phyloP scores from a whole-genome alignment of 176 grass and related monocot species.

The Phoenix roebelenii region DNA sequence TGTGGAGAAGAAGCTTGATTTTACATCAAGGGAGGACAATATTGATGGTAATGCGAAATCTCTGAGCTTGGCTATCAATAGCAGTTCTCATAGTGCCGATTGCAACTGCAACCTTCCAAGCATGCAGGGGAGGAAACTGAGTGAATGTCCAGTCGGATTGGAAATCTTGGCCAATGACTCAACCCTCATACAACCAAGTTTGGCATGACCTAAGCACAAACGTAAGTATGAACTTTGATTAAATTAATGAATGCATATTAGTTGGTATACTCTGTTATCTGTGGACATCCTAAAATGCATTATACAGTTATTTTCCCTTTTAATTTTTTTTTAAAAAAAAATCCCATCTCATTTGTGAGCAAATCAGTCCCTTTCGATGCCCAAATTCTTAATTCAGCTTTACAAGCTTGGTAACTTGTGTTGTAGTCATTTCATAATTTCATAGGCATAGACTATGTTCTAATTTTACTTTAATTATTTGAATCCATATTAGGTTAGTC shows the following conservation, averaged over 20 bases:
- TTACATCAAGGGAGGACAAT: constrained; percentile 38
- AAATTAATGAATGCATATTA: background rate
- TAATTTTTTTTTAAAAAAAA: too few species aligned
- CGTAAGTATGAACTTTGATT: constrained; percentile 29
- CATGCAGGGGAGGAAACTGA: constrained; percentile 24
- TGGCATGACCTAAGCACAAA: constrained; percentile 24
- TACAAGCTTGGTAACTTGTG: too few species aligned
- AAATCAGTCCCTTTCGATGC: too few species aligned
- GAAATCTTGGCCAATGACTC: constrained; percentile 26
- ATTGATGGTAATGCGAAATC: constrained; percentile 28
- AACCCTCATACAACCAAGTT: constrained; percentile 17
- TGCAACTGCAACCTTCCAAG: constrained; percentile 14
- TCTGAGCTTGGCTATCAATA: constrained; percentile 25
- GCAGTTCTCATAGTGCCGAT: constrained; percentile 26
- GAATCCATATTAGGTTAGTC: too few species aligned
- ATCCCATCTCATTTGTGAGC: too few species aligned
- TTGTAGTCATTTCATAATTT: too few species aligned
- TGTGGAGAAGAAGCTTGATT: constrained; percentile 84
- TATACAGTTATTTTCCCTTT: too few species aligned
- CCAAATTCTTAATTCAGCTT: too few species aligned
- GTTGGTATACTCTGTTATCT: too few species aligned
- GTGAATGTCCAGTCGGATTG: constrained; percentile 20
- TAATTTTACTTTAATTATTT: too few species aligned
- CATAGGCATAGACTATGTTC: too few species aligned
- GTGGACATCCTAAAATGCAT: too few species aligned